Evolutionary conservation across 257 asterid genomes (phyloP), one percentile per base, ranked within the genome.

Genomic region (Nicotiana noctiflora): DNA sequence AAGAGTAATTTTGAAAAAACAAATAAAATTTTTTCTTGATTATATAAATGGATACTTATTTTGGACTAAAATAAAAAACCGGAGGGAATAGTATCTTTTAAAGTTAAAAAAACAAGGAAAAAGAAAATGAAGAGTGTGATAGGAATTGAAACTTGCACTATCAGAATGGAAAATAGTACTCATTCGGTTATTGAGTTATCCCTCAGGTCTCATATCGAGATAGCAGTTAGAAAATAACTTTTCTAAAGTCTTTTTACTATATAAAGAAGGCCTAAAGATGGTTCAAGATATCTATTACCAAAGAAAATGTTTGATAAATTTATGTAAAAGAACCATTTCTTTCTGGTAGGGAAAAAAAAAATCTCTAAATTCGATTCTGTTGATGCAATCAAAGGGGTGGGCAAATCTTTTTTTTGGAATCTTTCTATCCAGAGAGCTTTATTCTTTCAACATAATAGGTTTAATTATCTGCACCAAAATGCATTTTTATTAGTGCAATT

Each of bases 401-500:
- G 61, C 61, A 74, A 74, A 74, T 49, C 61, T 3, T 44, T 70
- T 32, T 7, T 40, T 74, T 13, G 61, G 78, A 74, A 74, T 74
- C 61, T 74, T 74, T 74, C 61, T 23, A 74, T 74, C 78, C 78
- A 25, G 49, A 74, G 40, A 49, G 34, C 61, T 74, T 74, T 74
- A 49, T 74, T 74, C 78, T 74, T 74, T 12, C 78, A 23, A 49
- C n/a, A 72, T 49, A 49, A 74, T 74, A 49, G 14, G 44, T 23
- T 74, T 74, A 44, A 70, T 23, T 49, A 23, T 23, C 6, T 14
- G 77, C 77, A 44, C 77, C 32, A 46, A 46, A 72, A 46, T 72
- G 78, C 14, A 72, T 46, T 72, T 46, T 72, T 49, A 23, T 72
- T 8, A 74, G 25, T 25, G 15, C 78, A 46, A 72, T 13, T 74